phyloP scores from a whole-genome alignment of 345 rosid species.

The Eucalyptus tenuipes region DNA sequence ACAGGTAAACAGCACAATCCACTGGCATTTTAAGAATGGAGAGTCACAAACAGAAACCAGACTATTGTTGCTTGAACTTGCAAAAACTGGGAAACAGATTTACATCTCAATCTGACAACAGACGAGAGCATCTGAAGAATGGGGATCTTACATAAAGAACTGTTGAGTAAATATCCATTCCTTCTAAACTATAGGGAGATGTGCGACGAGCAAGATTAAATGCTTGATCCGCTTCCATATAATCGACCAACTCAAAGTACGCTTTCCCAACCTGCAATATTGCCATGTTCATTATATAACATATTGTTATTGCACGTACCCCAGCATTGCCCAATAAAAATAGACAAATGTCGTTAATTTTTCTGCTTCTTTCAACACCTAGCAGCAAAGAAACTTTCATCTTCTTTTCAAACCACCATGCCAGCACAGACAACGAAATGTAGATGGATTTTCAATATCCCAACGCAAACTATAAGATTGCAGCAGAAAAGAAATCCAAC shows the following conservation, averaged over 20 bases:
- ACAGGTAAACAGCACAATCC: background rate
- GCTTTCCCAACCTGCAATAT: slow-evolving; percentile 75
- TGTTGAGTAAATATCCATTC: slow-evolving; percentile 91
- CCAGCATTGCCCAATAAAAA: background rate
- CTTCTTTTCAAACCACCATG: background rate
- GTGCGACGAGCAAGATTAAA: slow-evolving; percentile 69
- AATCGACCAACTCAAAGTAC: slow-evolving; percentile 79
- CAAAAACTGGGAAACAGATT: background rate
- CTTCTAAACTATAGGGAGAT: slow-evolving; percentile 92
- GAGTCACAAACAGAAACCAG: background rate
- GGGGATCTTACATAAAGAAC: slow-evolving; percentile 74
- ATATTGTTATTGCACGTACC: background rate
- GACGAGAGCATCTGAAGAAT: background rate
- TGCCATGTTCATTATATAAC: background rate
- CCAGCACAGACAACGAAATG: background rate
- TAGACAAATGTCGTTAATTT: background rate
- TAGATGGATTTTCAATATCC: background rate
- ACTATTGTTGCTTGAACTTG: background rate
- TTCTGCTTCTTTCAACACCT: background rate
- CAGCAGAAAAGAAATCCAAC: background rate
- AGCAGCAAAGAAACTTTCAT: background rate
- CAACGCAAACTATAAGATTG: background rate
- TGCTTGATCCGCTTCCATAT: slow-evolving; percentile 84
- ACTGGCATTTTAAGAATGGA: background rate
- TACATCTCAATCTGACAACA: background rate